Conservation (phyloP, 108 stramenopile species). For the Conticribra weissflogii region DNA sequence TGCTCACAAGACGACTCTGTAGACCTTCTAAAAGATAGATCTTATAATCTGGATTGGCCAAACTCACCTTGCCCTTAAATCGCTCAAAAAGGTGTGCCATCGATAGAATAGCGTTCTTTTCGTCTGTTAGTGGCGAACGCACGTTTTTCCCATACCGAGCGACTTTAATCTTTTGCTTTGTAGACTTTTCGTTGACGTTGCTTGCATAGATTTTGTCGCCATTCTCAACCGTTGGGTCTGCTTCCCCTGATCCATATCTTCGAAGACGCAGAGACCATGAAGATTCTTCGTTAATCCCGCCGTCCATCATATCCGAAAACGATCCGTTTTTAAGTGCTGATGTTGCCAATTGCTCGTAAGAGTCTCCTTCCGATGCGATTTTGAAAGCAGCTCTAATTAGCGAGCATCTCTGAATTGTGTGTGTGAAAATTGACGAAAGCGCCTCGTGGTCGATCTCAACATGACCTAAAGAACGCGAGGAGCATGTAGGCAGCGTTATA, state of each 20-base stretch:
- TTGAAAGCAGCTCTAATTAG: slow-evolving; percentile 68
- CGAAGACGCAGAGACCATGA: slow-evolving; percentile 86
- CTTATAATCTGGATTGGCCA: slow-evolving; percentile 68
- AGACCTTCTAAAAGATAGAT: slow-evolving; percentile 85
- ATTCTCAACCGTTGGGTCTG: slow-evolving; percentile 20
- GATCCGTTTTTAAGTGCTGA: slow-evolving; percentile 41
- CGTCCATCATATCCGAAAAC: slow-evolving; percentile 68
- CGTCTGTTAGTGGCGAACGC: slow-evolving; percentile 65
- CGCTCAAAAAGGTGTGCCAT: slow-evolving; percentile 57
- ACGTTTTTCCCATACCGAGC: slow-evolving; percentile 71
- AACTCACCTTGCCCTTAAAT: slow-evolving; percentile 72
- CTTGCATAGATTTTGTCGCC: background rate
- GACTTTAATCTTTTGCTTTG: no score
- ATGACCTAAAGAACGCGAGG: slow-evolving; percentile 7
- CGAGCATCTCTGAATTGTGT: slow-evolving; percentile 68
- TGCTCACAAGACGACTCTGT: background rate
- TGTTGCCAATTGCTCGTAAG: slow-evolving; percentile 48
- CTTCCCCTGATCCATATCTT: slow-evolving; percentile 60
- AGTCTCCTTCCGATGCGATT: slow-evolving; percentile 59
- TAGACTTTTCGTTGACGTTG: background rate
- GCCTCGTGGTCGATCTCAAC: background rate
- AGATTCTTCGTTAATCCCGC: slow-evolving; percentile 38
- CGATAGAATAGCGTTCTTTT: slow-evolving; percentile 59
- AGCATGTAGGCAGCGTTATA: slow-evolving; percentile 1
- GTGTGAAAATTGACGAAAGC: slow-evolving; percentile 10